phyloP scores from a whole-genome alignment of 768 basidiomycete species.

The Sporobolomyces phaffii region DNA sequence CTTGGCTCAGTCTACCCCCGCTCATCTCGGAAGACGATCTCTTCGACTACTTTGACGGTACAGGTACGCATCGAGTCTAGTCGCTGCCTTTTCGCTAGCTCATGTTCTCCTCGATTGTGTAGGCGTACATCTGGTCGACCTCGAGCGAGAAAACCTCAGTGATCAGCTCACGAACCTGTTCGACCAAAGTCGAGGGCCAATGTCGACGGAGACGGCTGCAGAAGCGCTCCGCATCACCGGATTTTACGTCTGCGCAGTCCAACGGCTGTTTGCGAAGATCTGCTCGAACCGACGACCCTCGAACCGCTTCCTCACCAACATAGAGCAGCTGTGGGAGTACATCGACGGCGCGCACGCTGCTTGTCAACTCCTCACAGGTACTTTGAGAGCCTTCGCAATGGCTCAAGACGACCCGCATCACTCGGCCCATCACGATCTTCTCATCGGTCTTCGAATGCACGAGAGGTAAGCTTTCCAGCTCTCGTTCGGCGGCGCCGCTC shows the following conservation, averaged over 20 bases:
- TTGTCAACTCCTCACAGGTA: constrained; percentile 14
- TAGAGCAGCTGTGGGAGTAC: constrained; percentile 18
- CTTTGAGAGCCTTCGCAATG: constrained; percentile 12
- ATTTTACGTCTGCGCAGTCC: constrained; percentile 31
- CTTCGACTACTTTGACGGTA: constrained; percentile 30
- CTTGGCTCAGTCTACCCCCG: constrained; percentile 21
- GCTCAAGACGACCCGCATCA: constrained; percentile 11
- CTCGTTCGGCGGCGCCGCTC: too few relatives aligned
- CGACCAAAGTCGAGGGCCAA: neutral
- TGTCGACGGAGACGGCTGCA: constrained; percentile 17
- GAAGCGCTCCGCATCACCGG: constrained; percentile 24
- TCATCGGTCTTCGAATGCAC: constrained; percentile 34
- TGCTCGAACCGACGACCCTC: neutral
- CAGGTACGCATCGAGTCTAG: too few relatives aligned
- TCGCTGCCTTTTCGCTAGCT: too few relatives aligned
- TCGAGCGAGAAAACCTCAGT: constrained; percentile 22
- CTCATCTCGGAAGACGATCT: constrained; percentile 35
- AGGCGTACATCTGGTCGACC: constrained; percentile 33
- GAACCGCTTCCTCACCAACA: neutral
- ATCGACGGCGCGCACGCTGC: constrained; percentile 30
- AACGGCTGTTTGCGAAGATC: constrained; percentile 22
- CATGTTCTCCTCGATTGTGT: too few relatives aligned
- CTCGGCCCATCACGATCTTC: constrained; percentile 27
- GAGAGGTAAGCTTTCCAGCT: neutral
- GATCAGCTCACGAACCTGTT: constrained; percentile 19